Evolutionary conservation across 1,284 basidiomycete genomes (phyloP), one percentile per base, ranked within the genome.

Genomic region (Trametes sp.): DNA sequence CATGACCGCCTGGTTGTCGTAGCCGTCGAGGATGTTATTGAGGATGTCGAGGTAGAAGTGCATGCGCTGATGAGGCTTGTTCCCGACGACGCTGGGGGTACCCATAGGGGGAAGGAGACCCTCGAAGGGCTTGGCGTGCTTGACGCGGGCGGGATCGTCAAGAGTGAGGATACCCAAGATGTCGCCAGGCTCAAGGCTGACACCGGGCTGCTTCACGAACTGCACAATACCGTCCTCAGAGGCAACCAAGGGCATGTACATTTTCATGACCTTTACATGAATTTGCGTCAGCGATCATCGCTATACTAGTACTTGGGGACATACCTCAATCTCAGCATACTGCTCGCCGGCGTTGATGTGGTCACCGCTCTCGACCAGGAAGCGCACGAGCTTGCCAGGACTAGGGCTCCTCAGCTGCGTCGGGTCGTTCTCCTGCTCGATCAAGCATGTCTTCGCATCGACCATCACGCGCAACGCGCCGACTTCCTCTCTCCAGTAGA

Each of bases 341-440:
- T 95, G 89, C 70, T 98, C 95, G 35, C 98, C 97, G 65, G 96
- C 94, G 66, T 93, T 92, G 78, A 99, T 86, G 77, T 99, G 98
- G 68, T 98, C 97, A 23, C 98, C 98, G 63, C 94, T 97, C 73
- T 99, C 97, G 67, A 99, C 91, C 66, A 99, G 87, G 83, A 93
- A 97, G 56, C 96, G 87, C 61, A 99, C 88, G 52, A 99, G 87
- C 81, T 99, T 99, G 54, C 98, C 98, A 26, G 98, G 98, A 79
- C 92, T 95, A 13, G 98, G 98, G 73, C 93, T 96, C 72, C 97
- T 86, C 61, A 99, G 84, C 78, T 99, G 97, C 19, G 98, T 99
- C 7, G 98, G 98, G 76, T 99, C 98, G 72, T 98, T 98, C 85
- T 99, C 98, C 79, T 99, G 96, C 80, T 98, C 98, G 71, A 99